These are phyloP conservation scores for Collybia nuda DNA, from an alignment of 768 basidiomycete species.

Conservation along the genomic window DNA sequence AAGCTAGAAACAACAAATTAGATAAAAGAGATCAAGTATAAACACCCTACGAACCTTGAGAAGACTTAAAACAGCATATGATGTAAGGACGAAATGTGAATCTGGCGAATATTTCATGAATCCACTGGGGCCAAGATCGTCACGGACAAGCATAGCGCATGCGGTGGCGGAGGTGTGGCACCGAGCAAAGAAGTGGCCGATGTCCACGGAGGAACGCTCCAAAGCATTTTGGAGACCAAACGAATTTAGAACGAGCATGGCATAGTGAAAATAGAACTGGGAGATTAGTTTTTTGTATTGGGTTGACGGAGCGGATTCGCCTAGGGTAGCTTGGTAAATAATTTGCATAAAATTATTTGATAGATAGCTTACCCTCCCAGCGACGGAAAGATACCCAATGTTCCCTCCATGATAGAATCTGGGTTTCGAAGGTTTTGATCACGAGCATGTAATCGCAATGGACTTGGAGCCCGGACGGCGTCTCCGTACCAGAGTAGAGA, in stretches of 20 bases:
- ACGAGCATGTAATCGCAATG: constrained; percentile 85
- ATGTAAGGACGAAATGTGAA: constrained; percentile 86
- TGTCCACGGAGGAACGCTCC: constrained; percentile 69
- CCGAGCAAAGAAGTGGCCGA: constrained; percentile 82
- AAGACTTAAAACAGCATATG: constrained; percentile 91
- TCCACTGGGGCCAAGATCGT: constrained; percentile 75
- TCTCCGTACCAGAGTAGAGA: constrained; percentile 79
- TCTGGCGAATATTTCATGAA: constrained; percentile 85
- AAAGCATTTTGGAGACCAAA: constrained; percentile 97
- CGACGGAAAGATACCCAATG: constrained; percentile 44
- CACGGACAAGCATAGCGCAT: constrained; percentile 72
- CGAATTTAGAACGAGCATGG: constrained; percentile 87
- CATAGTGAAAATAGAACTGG: constrained; percentile 83
- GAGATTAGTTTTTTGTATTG: constrained; percentile 54
- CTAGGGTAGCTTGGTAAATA: constrained; percentile 17
- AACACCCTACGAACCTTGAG: constrained; percentile 65
- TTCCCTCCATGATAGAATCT: constrained; percentile 61
- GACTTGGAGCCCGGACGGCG: constrained; percentile 79
- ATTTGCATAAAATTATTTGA: neutral
- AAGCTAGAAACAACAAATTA: constrained; percentile 44
- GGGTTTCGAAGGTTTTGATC: constrained; percentile 82
- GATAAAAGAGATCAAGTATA: neutral
- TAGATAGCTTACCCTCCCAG: constrained; percentile 25
- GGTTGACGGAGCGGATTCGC: constrained; percentile 16
- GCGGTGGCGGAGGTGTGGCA: constrained; percentile 72